Evolutionary conservation across 495 filamentous ascomycete genomes (phyloP).

Genomic region (Talaromyces liani): DNA sequence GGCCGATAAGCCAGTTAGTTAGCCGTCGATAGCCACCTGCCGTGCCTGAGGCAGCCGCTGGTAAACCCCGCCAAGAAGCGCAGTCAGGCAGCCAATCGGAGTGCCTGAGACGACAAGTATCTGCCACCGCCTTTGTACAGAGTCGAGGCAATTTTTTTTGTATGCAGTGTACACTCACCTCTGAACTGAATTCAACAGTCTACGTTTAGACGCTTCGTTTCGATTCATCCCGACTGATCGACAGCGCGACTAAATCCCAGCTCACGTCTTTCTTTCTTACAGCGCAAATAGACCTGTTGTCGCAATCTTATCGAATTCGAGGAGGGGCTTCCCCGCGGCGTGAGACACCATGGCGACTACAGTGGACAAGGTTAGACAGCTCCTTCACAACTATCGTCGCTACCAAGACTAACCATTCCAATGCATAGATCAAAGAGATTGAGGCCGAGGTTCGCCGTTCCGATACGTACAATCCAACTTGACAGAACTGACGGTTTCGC

Average conservation of each 20-base stretch:
- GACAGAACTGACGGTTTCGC: constrained; percentile 15
- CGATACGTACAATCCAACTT: not conserved
- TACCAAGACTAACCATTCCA: constrained; percentile 9
- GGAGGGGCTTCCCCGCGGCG: not conserved
- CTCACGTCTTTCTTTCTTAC: not conserved
- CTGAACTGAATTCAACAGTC: not conserved
- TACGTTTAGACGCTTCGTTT: not conserved
- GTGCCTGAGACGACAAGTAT: constrained; percentile 12
- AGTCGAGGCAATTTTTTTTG: not conserved
- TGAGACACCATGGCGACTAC: constrained; percentile 79
- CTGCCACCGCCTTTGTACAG: not conserved
- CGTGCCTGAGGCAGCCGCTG: constrained; percentile 17
- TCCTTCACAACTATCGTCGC: not conserved
- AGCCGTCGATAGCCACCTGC: not conserved
- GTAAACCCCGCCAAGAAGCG: constrained; percentile 13
- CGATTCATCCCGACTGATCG: not conserved
- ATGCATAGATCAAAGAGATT: constrained; percentile 84
- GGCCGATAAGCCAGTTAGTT: not conserved
- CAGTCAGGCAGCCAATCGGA: constrained; percentile 12
- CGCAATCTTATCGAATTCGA: not conserved
- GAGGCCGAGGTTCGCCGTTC: constrained; percentile 76
- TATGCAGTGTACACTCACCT: not conserved
- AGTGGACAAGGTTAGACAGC: constrained; percentile 73
- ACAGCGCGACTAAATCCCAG: no score
- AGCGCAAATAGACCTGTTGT: not conserved